Percentiles rank a stretch among this genome's conserved stretches.
Evolutionary conservation across 2,329 filamentous ascomycete species (phyloP).

Genomic region (Calonectria multiphialidica): DNA sequence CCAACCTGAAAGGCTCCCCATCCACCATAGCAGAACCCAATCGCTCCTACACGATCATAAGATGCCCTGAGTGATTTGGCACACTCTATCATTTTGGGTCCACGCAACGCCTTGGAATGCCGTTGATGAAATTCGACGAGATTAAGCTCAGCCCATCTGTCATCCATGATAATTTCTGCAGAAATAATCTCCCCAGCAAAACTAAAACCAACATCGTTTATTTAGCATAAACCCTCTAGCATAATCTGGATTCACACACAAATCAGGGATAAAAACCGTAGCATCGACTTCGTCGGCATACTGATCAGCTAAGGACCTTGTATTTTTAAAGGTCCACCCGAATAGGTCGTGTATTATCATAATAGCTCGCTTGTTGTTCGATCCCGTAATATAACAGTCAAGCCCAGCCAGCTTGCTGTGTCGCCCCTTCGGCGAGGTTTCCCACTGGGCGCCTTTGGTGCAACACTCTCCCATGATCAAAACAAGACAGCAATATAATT

Average conservation of each 20-base stretch:
- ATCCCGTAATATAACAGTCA: not conserved
- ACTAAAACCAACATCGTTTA: not conserved
- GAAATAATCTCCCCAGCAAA: slow-evolving; percentile 8
- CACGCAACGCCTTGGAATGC: not conserved
- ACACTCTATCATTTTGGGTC: not conserved
- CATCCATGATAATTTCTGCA: not conserved
- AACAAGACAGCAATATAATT: no score
- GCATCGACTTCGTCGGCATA: slow-evolving; percentile 11
- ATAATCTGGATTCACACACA: not conserved
- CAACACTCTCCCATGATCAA: slow-evolving; percentile 9
- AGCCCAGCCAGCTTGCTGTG: not conserved
- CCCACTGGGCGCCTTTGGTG: slow-evolving; percentile 1
- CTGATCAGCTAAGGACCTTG: slow-evolving; percentile 1
- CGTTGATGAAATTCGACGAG: not conserved
- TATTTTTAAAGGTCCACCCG: slow-evolving; percentile 13
- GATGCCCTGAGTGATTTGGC: not conserved
- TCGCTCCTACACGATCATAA: not conserved
- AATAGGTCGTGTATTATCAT: slow-evolving; percentile 14
- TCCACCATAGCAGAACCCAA: slow-evolving; percentile 13
- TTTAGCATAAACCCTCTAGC: not conserved
- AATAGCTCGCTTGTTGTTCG: not conserved
- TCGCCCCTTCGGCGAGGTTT: not conserved
- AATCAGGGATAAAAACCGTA: slow-evolving; percentile 7
- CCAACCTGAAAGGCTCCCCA: slow-evolving; percentile 12
- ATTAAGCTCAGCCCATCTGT: not conserved